Evolutionary conservation across 2,329 filamentous ascomycete species (phyloP).

Genomic region (Eutypella sp.): DNA sequence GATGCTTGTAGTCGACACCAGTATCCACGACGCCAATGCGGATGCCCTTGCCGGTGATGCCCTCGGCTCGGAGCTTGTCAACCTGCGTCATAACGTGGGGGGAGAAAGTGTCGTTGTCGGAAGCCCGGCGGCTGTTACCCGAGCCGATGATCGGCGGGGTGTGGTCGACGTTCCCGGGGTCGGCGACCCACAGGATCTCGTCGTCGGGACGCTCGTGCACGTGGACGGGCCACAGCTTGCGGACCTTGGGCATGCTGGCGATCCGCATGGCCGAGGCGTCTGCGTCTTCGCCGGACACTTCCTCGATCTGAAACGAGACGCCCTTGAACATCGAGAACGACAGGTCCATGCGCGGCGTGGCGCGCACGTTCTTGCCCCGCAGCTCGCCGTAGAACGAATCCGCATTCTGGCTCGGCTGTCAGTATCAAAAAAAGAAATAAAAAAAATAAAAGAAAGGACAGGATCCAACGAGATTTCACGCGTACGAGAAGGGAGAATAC

Average conservation of each 20-base stretch:
- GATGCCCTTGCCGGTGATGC: neutral
- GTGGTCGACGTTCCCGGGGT: neutral
- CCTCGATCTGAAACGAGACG: constrained; percentile 14
- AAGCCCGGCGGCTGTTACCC: constrained; percentile 3
- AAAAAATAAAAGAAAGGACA: too few species aligned
- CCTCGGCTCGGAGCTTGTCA: constrained; percentile 1
- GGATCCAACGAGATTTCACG: too few species aligned
- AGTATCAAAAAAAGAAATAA: neutral
- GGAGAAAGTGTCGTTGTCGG: neutral
- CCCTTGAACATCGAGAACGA: constrained; percentile 22
- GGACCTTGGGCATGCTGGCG: constrained; percentile 3
- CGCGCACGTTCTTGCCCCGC: constrained; percentile 9
- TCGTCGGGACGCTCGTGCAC: neutral
- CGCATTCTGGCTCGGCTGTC: constrained; percentile 3
- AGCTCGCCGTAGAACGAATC: constrained; percentile 14
- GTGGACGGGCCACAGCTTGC: constrained; percentile 7
- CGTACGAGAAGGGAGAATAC: too few species aligned
- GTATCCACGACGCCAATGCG: constrained; percentile 1
- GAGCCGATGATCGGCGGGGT: too few species aligned
- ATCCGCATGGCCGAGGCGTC: constrained; percentile 3
- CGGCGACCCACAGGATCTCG: neutral
- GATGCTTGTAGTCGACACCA: neutral
- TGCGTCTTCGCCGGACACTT: neutral
- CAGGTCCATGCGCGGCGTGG: constrained; percentile 16
- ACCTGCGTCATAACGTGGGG: constrained; percentile 1